Conservation (phyloP, 352 stramenopile species). For the Globisporangium middletonii region DNA sequence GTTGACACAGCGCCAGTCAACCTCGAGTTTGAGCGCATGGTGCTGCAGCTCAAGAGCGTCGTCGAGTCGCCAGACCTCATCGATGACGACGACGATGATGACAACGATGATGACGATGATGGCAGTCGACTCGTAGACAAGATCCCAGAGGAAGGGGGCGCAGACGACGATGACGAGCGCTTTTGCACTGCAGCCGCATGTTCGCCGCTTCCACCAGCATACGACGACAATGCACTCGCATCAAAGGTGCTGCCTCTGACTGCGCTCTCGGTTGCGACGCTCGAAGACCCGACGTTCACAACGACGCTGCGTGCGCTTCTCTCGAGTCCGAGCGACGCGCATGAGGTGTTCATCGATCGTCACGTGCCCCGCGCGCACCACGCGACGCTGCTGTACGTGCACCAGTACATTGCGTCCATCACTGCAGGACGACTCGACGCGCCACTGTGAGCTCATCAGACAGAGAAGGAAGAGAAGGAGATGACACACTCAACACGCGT, state of each 20-base stretch:
- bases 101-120: constrained; percentile 27
- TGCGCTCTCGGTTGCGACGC: constrained; percentile 14
- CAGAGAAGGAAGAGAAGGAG: too few relatives aligned
- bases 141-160: constrained; percentile 7
- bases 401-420: background rate
- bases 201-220: constrained; percentile 22
- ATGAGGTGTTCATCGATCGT: background rate
- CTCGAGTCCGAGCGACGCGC: background rate
- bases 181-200: constrained; percentile 6
- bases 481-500: background rate
- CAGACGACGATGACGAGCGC: constrained; percentile 22
- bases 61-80: constrained; percentile 25
- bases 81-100: constrained; percentile 1
- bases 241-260: background rate
- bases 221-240: constrained; percentile 8
- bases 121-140: background rate
- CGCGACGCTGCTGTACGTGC: constrained; percentile 7
- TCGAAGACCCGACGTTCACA: constrained; percentile 41
- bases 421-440: background rate
- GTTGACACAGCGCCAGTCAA: constrained; percentile 20
- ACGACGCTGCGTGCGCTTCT: constrained; percentile 25
- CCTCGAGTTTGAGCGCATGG: constrained; percentile 72
- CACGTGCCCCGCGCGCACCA: constrained; percentile 5
- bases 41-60: constrained; percentile 63
- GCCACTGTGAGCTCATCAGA: too few relatives aligned